phyloP scores from a whole-genome alignment of 805 yeast species.

The Kuraishia floccosa region DNA sequence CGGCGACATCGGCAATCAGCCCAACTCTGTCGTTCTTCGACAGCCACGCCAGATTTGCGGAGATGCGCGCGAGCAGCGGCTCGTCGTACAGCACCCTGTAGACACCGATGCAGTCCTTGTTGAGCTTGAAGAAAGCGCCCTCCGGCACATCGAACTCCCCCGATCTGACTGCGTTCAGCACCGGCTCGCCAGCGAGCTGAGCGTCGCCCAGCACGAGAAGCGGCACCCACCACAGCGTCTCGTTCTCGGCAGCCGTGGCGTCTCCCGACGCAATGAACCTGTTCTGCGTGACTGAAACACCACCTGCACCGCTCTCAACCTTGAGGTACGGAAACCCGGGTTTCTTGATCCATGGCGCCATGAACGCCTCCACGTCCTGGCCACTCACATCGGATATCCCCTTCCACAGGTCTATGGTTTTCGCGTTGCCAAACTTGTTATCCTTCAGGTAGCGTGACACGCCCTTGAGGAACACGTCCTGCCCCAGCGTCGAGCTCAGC shows the following conservation, averaged over 20 bases:
- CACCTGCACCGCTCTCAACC: conserved; percentile 25
- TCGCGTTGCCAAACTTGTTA: conserved; percentile 60
- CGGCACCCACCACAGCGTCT: conserved; percentile 51
- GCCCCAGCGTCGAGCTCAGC: conserved; percentile 64
- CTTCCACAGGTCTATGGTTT: conserved; percentile 63
- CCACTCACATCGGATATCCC: conserved; percentile 55
- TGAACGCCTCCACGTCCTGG: conserved; percentile 42
- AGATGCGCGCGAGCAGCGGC: conserved; percentile 24
- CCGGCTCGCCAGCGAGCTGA: conserved; percentile 2
- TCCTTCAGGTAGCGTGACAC: conserved; percentile 57
- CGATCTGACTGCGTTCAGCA: neutral
- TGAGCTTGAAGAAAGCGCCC: conserved; percentile 28
- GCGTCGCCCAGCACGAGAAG: conserved; percentile 19
- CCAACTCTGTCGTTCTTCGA: conserved; percentile 41
- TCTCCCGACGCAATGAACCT: conserved; percentile 59
- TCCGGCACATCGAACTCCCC: conserved; percentile 5
- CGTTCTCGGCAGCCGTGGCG: conserved; percentile 43
- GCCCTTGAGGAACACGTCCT: conserved; percentile 58
- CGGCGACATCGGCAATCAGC: conserved; percentile 37
- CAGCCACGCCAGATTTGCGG: conserved; percentile 24
- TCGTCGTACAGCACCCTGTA: conserved; percentile 44
- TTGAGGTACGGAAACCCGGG: conserved; percentile 65
- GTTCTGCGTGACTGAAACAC: conserved; percentile 37
- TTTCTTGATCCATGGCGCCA: conserved; percentile 63
- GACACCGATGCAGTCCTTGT: conserved; percentile 38